Percentiles rank a stretch among this genome's conserved stretches.
Conservation (phyloP, 2,329 filamentous ascomycete genomes). For the Cercospora citrullina region DNA sequence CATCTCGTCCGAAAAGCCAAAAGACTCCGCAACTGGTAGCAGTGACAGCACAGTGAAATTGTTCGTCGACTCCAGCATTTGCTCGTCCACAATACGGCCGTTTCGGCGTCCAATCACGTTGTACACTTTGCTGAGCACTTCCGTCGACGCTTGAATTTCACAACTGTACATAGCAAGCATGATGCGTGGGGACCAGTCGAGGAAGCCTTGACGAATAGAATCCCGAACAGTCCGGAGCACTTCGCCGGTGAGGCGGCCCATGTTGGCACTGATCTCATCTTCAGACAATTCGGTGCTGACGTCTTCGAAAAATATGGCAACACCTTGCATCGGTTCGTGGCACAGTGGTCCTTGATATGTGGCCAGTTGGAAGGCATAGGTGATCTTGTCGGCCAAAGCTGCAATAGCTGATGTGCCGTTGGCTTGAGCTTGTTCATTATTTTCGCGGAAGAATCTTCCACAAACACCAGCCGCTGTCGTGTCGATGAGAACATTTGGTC, state of each 20-base stretch:
- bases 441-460: constrained; percentile 58
- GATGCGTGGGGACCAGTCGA: constrained; percentile 95
- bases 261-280: constrained; percentile 61
- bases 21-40: constrained; percentile 89
- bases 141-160: constrained; percentile 92
- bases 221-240: constrained; percentile 86
- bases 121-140: constrained; percentile 93
- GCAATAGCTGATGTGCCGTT: constrained; percentile 27
- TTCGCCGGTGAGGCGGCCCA: constrained; percentile 85
- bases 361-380: constrained; percentile 90
- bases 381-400: constrained; percentile 79
- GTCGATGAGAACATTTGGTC: constrained; percentile 88
- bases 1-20: constrained; percentile 96
- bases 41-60: constrained; percentile 92
- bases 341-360: constrained; percentile 87
- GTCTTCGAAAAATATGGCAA: constrained; percentile 87
- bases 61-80: constrained; percentile 90
- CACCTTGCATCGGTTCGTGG: constrained; percentile 87
- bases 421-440: constrained; percentile 26
- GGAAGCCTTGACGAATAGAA: constrained; percentile 78
- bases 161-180: constrained; percentile 97
- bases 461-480: constrained; percentile 70
- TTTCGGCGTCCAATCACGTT: constrained; percentile 94
- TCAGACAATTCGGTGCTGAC: constrained; percentile 61
- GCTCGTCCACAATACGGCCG: constrained; percentile 84